Evolutionary conservation across 371 early-diverging fungal species (phyloP).

Genomic region (Lichtheimia corymbifera): DNA sequence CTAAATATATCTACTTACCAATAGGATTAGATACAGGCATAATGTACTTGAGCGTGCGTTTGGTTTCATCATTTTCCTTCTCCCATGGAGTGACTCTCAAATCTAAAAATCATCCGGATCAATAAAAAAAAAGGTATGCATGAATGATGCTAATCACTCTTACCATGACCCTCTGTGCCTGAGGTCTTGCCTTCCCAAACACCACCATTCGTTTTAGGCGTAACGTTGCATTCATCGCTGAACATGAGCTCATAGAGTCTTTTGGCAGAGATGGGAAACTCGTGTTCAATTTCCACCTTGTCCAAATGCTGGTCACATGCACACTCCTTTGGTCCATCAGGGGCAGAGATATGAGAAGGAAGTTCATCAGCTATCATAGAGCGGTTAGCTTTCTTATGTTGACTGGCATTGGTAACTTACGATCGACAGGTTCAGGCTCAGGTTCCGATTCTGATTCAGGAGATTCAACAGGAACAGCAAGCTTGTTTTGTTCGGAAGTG

Average conservation of each 20-base stretch:
- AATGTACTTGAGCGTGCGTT: constrained; percentile 41
- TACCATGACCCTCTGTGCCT: constrained; percentile 54
- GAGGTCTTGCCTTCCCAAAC: constrained; percentile 56
- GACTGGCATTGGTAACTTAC: constrained; percentile 15
- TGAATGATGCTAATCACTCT: background rate
- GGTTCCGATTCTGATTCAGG: too few relatives aligned
- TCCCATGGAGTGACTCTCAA: constrained; percentile 12
- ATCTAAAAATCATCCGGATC: background rate
- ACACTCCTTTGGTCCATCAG: constrained; percentile 51
- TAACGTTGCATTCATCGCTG: constrained; percentile 37
- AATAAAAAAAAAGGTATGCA: background rate
- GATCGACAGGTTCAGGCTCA: constrained; percentile 17
- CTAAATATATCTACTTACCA: constrained; percentile 14
- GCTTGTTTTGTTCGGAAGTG: background rate
- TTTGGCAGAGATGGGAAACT: constrained; percentile 64
- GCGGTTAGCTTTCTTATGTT: too few relatives aligned
- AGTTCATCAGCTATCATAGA: constrained; percentile 21
- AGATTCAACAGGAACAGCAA: background rate
- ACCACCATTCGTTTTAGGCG: constrained; percentile 31
- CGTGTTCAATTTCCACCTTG: constrained; percentile 55
- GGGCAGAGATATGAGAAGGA: constrained; percentile 41
- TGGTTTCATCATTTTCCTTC: constrained; percentile 16
- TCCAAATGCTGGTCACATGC: constrained; percentile 75
- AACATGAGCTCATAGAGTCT: constrained; percentile 63
- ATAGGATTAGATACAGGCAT: constrained; percentile 55